Percentiles rank a stretch among this genome's conserved stretches.
Evolutionary conservation across 73 alveolate genomes (phyloP).

Genomic region (Tetrahymena elliotti): DNA sequence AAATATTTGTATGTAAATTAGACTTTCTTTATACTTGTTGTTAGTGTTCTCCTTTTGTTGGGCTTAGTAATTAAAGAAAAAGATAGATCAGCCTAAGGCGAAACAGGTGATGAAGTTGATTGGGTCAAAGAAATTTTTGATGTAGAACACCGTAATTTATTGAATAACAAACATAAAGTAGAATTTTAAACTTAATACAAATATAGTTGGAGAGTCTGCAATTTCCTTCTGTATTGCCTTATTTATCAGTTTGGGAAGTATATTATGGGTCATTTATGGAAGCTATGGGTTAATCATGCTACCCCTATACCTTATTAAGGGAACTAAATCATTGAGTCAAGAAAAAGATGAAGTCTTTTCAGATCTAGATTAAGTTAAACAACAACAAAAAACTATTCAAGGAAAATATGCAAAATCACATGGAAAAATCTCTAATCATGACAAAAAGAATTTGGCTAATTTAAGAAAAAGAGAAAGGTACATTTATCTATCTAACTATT

Average conservation of each 20-base stretch:
- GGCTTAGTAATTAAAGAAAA: neutral
- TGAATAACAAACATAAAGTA: neutral
- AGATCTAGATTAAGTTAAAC: conserved; percentile 57
- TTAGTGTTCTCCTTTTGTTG: neutral
- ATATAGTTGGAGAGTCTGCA: conserved; percentile 25
- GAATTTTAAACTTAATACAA: neutral
- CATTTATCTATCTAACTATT: too few relatives aligned
- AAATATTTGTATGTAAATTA: neutral
- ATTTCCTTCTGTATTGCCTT: conserved; percentile 38
- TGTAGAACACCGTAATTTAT: conserved; percentile 22
- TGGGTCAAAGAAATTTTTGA: conserved; percentile 42
- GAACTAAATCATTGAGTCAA: conserved; percentile 55
- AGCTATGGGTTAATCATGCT: conserved; percentile 61
- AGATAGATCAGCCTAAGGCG: neutral
- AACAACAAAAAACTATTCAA: conserved; percentile 56
- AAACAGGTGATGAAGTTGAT: neutral
- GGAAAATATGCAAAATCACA: conserved; percentile 55
- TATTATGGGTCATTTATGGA: conserved; percentile 44
- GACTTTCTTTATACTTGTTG: neutral
- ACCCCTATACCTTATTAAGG: conserved; percentile 58
- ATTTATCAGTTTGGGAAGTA: conserved; percentile 49
- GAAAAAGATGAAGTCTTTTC: conserved; percentile 50
- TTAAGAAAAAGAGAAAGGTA: conserved; percentile 55
- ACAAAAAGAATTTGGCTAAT: conserved; percentile 30
- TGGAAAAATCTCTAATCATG: conserved; percentile 50